phyloP scores from a whole-genome alignment of 345 rosid species.

The Pseudoturritis turrita region DNA sequence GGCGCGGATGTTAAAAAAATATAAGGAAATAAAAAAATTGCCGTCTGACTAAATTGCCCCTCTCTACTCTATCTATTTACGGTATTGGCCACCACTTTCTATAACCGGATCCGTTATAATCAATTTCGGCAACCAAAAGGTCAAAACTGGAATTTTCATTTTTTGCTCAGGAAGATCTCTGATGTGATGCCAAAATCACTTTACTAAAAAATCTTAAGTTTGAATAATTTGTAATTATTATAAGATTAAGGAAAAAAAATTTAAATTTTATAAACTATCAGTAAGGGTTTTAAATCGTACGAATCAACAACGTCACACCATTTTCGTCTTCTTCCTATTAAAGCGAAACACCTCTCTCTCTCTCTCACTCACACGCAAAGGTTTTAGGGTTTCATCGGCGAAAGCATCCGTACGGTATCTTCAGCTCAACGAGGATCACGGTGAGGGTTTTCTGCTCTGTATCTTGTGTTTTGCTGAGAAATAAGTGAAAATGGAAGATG shows the following conservation, averaged over 20 bases:
- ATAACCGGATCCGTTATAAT: background rate
- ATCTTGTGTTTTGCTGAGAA: background rate
- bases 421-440: background rate
- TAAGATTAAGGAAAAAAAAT: background rate
- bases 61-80: background rate
- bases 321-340: background rate
- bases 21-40: background rate
- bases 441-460: background rate
- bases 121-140: background rate
- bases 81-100: background rate
- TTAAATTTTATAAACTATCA: background rate
- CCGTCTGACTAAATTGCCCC: background rate
- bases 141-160: background rate
- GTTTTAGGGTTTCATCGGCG: background rate
- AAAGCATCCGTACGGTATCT: background rate
- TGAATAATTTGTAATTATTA: background rate
- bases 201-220: no score
- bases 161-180: background rate
- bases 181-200: background rate
- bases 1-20: constrained; percentile 14
- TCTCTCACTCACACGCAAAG: background rate
- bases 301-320: background rate
- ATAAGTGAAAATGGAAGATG: background rate
- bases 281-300: background rate
- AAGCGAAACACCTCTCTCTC: background rate